Evolutionary conservation across 371 early-diverging fungal species (phyloP).

Genomic region (Umbelopsis sp.): DNA sequence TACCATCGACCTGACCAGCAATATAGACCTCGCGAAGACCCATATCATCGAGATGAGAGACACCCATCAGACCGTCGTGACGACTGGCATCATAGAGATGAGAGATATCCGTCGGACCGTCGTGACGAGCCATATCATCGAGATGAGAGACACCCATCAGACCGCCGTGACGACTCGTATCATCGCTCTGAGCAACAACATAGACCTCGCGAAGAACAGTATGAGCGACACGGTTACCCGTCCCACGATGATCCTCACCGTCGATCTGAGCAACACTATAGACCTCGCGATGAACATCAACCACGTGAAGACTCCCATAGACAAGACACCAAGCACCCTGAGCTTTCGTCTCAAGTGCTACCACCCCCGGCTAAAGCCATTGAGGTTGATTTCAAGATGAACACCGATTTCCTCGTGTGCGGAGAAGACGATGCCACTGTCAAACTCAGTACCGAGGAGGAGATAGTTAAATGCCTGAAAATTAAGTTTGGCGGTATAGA

Average conservation of each 20-base stretch:
- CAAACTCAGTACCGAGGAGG: neutral
- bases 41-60: neutral
- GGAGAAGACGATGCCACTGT: constrained; percentile 18
- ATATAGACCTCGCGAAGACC: neutral
- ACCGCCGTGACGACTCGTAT: constrained; percentile 14
- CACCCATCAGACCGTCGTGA: neutral
- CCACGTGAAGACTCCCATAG: constrained; percentile 23
- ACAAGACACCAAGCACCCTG: neutral
- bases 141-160: neutral
- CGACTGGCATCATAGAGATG: constrained; percentile 9
- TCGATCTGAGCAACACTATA: constrained; percentile 23
- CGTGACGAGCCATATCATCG: constrained; percentile 9
- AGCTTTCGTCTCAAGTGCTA: neutral
- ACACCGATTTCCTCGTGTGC: constrained; percentile 44
- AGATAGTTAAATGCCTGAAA: neutral
- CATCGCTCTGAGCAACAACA: constrained; percentile 15
- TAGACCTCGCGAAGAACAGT: constrained; percentile 1
- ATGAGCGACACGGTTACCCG: constrained; percentile 20
- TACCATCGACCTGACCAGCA: too few relatives aligned
- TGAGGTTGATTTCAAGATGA: constrained; percentile 37
- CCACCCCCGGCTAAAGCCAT: constrained; percentile 22
- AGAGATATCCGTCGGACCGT: too few relatives aligned
- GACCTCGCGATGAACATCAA: neutral
- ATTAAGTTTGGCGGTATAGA: neutral
- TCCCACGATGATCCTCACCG: constrained; percentile 28